Evolutionary conservation across 1,139 yeast species (phyloP), one percentile per base, ranked within the genome.

Genomic region (Candida pseudoviswanathii): DNA sequence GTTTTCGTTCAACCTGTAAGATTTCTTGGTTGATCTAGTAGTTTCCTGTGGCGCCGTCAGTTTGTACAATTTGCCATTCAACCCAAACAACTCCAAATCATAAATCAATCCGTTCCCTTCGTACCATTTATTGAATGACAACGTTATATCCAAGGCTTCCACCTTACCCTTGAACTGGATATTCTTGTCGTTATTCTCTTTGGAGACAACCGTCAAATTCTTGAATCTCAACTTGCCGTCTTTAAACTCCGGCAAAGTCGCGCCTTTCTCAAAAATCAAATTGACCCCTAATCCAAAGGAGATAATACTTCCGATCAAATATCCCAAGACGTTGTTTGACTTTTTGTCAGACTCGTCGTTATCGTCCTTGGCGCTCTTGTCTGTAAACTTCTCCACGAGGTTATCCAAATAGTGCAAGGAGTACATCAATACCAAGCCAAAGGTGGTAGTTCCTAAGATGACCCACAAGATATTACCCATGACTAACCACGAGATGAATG

Each of bases 111-210:
- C 95, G 44, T 78, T 76, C 0, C 90, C 86, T 51, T 80, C 80
- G 45, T 83, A 75, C 92, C 92, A 86, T 63, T 86, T 86, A 42
- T 76, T 74, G 54, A 86, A 80, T 1, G 88, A 82, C 24, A 86
- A 66, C 0, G 86, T 78, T 39, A 86, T 60, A 54, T 81, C 82
- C 53, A 85, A 68, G 16, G 81, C 75, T 47, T 84, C 81, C 29
- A 85, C 71, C 11, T 67, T 67, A 30, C 85, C 75, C 8, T 69
- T 64, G 32, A 75, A 68, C 21, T 56, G 56, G 21, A 51, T 53
- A 8, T 55, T 47, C 21, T 53, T 58, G n/a, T 55, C 60, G 9
- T 57, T 55, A 21, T 47, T 47, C 33, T 53, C 58, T 3, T 55
- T 58, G 3, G 71, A 65, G 6, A 58, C 57, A 6, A 85, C 59